Percentiles rank a stretch among this genome's conserved stretches.
These are phyloP conservation scores for Seiridium unicorne DNA, from an alignment of 2,329 filamentous ascomycete genomes.

Conservation along the genomic window DNA sequence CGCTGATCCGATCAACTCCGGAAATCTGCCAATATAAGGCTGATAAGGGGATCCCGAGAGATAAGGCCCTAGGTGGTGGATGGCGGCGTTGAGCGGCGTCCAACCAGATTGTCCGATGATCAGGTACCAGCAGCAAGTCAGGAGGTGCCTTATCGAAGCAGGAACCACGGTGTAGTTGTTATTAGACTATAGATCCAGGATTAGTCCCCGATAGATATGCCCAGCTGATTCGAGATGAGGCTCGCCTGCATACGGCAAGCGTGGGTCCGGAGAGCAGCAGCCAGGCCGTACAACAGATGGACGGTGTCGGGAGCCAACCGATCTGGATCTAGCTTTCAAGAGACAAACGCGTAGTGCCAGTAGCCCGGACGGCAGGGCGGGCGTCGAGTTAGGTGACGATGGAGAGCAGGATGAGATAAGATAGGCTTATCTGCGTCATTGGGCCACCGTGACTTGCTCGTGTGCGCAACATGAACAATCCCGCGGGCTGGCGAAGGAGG, in stretches of 20 bases:
- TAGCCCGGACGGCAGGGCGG: neutral
- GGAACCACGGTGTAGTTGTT: slow-evolving; percentile 3
- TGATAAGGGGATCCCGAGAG: slow-evolving; percentile 19
- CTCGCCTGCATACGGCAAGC: slow-evolving; percentile 14
- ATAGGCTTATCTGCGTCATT: slow-evolving; percentile 58
- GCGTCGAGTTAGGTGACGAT: slow-evolving; percentile 45
- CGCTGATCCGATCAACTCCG: slow-evolving; percentile 18
- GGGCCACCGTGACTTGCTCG: slow-evolving; percentile 21
- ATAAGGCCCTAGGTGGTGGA: slow-evolving; percentile 21
- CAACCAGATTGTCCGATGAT: neutral
- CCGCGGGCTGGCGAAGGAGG: slow-evolving; percentile 12
- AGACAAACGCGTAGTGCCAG: neutral
- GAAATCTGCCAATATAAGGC: slow-evolving; percentile 10
- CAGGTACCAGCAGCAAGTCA: neutral
- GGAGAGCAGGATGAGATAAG: slow-evolving; percentile 56
- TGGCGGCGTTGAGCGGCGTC: slow-evolving; percentile 6
- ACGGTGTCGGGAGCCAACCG: neutral
- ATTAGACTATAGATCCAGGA: slow-evolving; percentile 6
- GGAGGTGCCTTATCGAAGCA: slow-evolving; percentile 5
- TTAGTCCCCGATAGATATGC: neutral
- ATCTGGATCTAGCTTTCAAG: slow-evolving; percentile 13
- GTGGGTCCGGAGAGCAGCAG: slow-evolving; percentile 22
- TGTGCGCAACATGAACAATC: slow-evolving; percentile 3
- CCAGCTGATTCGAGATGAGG: slow-evolving; percentile 3
- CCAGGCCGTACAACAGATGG: neutral